A percentile compares a stretch with the other conserved stretches of the same genome.
These are phyloP conservation scores for Populus simonii DNA, from an alignment of 345 rosid species.

Conservation along the genomic window DNA sequence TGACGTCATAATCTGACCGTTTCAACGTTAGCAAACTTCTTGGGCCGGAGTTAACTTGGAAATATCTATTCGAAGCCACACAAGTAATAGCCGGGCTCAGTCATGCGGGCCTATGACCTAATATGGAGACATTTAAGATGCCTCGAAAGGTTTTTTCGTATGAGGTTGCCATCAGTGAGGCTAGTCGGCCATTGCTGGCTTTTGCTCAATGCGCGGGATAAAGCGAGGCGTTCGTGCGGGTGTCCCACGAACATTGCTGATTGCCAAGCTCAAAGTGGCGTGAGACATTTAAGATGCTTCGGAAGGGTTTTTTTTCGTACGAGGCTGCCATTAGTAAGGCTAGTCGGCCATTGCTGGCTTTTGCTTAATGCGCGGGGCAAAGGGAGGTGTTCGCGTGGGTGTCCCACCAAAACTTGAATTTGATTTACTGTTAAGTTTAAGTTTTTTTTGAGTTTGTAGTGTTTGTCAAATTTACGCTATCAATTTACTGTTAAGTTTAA, in stretches of 20 bases:
- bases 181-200: not conserved
- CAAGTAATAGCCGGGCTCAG: not conserved
- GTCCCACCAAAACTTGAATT: too few relatives aligned
- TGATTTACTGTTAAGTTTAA: too few relatives aligned
- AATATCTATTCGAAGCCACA: too few relatives aligned
- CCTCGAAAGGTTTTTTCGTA: not conserved
- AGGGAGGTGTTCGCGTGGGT: too few relatives aligned
- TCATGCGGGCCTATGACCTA: not conserved
- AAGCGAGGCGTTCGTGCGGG: too few relatives aligned
- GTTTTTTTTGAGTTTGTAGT: too few relatives aligned
- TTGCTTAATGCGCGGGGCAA: not conserved
- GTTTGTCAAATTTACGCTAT: too few relatives aligned
- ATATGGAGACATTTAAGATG: not conserved
- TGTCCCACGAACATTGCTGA: too few relatives aligned
- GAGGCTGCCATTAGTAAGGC: not conserved
- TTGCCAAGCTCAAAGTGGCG: too few relatives aligned
- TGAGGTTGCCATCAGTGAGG: not conserved
- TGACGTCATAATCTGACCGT: constrained; percentile 12
- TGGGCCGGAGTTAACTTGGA: too few relatives aligned
- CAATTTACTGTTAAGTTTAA: too few relatives aligned
- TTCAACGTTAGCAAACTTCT: not conserved
- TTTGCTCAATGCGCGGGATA: not conserved
- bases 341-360: not conserved
- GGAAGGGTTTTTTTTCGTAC: not conserved
- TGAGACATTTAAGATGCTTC: not conserved